Conservation (phyloP, 108 stramenopile species). For the Schizochytrium sp. region DNA sequence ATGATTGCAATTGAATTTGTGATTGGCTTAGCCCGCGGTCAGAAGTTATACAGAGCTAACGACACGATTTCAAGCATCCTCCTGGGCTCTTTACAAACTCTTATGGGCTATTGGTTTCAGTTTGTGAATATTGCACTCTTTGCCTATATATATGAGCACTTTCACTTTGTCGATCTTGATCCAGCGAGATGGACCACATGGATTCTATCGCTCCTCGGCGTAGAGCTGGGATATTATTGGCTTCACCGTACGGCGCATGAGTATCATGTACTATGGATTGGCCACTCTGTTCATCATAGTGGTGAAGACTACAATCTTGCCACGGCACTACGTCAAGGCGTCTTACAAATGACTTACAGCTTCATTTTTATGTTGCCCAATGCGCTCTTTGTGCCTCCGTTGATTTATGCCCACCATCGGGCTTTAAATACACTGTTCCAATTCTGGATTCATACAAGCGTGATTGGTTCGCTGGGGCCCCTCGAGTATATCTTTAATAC, state of each 20-base stretch:
- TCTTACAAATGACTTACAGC: not conserved
- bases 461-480: conserved; percentile 59
- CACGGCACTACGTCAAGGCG: conserved; percentile 67
- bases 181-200: not conserved
- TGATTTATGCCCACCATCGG: conserved; percentile 58
- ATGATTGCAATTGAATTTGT: conserved; percentile 19
- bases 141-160: conserved; percentile 57
- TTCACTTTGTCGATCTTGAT: conserved; percentile 37
- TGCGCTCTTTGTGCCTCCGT: conserved; percentile 64
- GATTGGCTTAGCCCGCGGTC: not conserved
- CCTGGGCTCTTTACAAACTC: conserved; percentile 52
- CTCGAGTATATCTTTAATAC: conserved; percentile 69
- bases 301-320: conserved; percentile 70
- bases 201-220: conserved; percentile 41
- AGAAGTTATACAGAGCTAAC: conserved; percentile 29
- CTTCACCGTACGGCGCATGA: conserved; percentile 65
- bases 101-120: conserved; percentile 29
- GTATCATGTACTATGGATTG: conserved; percentile 62
- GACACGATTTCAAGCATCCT: conserved; percentile 59
- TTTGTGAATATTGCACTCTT: conserved; percentile 28
- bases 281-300: conserved; percentile 68
- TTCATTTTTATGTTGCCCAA: conserved; percentile 64
- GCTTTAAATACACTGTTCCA: conserved; percentile 67
- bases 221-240: conserved; percentile 68
- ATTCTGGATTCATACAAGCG: conserved; percentile 71